Percentiles rank a stretch among this genome's conserved stretches.
phyloP scores from a whole-genome alignment of 192 early-diverging fungal species.

The Thamnidium elegans region DNA sequence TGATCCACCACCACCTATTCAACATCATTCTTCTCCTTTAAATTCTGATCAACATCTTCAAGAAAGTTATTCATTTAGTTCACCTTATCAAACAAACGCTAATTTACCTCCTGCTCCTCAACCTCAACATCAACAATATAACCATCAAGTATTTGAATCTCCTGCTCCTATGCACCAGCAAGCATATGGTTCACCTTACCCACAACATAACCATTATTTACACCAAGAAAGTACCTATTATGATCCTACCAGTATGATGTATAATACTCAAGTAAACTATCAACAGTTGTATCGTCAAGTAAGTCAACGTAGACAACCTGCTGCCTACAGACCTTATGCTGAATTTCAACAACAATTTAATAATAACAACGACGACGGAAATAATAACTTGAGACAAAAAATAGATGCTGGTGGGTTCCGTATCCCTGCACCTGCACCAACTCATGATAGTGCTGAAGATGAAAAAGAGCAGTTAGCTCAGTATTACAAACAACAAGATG shows the following conservation, averaged over 20 bases:
- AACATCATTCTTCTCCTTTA: background rate
- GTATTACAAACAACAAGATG: conserved; percentile 20
- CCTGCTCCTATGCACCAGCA: conserved; percentile 14
- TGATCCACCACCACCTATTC: background rate
- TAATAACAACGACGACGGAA: background rate
- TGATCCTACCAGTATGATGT: conserved; percentile 4
- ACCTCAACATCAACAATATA: conserved; percentile 3
- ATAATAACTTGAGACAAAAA: background rate
- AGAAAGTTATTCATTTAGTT: background rate
- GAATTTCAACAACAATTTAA: conserved; percentile 39
- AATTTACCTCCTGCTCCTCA: conserved; percentile 11
- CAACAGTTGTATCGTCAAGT: conserved; percentile 35
- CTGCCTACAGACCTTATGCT: conserved; percentile 25
- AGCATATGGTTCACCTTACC: background rate
- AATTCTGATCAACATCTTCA: conserved; percentile 1
- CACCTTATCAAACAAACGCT: conserved; percentile 19
- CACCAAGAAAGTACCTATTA: conserved; percentile 4
- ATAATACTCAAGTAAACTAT: conserved; percentile 20
- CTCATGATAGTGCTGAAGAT: conserved; percentile 20
- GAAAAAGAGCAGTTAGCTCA: conserved; percentile 30
- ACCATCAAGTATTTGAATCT: conserved; percentile 1
- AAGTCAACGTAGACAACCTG: conserved; percentile 15
- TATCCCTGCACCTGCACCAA: conserved; percentile 12
- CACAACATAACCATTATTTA: background rate
- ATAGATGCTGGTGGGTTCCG: conserved; percentile 32